A percentile compares a stretch with the other conserved stretches of the same genome.
Conservation (phyloP, 805 yeast species). For the Debaryomyces hansenii region DNA sequence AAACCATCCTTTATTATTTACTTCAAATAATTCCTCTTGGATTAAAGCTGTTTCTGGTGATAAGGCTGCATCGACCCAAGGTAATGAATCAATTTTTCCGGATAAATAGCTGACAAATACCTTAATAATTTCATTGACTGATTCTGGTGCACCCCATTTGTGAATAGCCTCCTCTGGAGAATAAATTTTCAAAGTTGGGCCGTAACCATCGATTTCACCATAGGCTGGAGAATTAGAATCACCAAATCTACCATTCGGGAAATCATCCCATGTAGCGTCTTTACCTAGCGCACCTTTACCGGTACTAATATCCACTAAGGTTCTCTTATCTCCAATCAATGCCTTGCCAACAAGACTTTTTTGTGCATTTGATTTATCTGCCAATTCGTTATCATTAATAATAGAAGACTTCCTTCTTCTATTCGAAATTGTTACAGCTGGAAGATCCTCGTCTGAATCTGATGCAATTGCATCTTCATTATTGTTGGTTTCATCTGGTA, state of each 20-base stretch:
- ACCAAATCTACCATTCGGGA: conserved; percentile 94
- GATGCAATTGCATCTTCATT: conserved; percentile 40
- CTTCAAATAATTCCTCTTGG: conserved; percentile 82
- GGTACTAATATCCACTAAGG: conserved; percentile 72
- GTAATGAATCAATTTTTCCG: conserved; percentile 73
- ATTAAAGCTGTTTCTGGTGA: conserved; percentile 89
- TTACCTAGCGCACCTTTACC: conserved; percentile 84
- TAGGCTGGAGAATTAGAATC: conserved; percentile 95
- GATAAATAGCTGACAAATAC: conserved; percentile 73
- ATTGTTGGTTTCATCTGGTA: conserved; percentile 20
- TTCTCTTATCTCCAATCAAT: conserved; percentile 42
- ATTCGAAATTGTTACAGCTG: conserved; percentile 22
- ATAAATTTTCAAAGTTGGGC: conserved; percentile 81
- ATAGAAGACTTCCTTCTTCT: conserved; percentile 39
- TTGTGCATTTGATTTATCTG: conserved; percentile 17
- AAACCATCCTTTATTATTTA: conserved; percentile 74
- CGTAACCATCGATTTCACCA: conserved; percentile 98
- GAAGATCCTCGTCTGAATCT: conserved; percentile 36
- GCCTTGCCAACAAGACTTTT: conserved; percentile 25
- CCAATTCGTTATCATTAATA: conserved; percentile 41
- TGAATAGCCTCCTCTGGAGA: conserved; percentile 60
- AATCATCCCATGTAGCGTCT: conserved; percentile 97
- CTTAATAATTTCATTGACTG: conserved; percentile 56
- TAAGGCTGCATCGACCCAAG: conserved; percentile 88
- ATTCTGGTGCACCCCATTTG: conserved; percentile 79